Percentiles rank a stretch among this genome's conserved stretches.
phyloP scores from a whole-genome alignment of 2,329 filamentous ascomycete species.

The Grosmannia clavigera region DNA sequence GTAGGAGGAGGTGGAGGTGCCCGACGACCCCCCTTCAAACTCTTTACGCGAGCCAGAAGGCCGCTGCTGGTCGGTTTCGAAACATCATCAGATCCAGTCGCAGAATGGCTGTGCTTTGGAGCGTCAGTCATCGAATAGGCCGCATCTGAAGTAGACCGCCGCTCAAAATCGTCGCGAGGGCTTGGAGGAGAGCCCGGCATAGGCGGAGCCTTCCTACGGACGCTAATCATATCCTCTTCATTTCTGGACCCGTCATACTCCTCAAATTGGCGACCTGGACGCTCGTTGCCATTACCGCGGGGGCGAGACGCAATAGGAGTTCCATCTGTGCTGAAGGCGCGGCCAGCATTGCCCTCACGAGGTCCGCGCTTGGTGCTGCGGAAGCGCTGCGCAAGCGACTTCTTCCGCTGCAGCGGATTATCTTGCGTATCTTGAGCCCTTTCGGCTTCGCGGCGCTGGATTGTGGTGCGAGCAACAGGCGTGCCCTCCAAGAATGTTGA shows the following conservation, averaged over 20 bases:
- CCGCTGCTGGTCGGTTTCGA: slow-evolving; percentile 26
- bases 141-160: slow-evolving; percentile 49
- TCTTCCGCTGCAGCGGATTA: slow-evolving; percentile 69
- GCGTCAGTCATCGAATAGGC: slow-evolving; percentile 14
- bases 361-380: slow-evolving; percentile 68
- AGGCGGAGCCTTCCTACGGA: slow-evolving; percentile 20
- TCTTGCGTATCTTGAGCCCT: slow-evolving; percentile 42
- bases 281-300: slow-evolving; percentile 21
- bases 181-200: slow-evolving; percentile 37
- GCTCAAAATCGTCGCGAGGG: slow-evolving; percentile 48
- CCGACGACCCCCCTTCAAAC: slow-evolving; percentile 59
- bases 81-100: background rate
- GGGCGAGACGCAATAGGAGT: slow-evolving; percentile 16
- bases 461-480: slow-evolving; percentile 68
- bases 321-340: slow-evolving; percentile 10
- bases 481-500: slow-evolving; percentile 94
- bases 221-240: slow-evolving; percentile 37
- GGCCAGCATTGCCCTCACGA: slow-evolving; percentile 42
- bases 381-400: slow-evolving; percentile 86
- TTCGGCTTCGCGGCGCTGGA: slow-evolving; percentile 63
- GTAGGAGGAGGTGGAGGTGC: slow-evolving; percentile 15
- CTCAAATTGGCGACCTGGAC: slow-evolving; percentile 57
- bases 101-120: background rate
- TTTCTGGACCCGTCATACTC: slow-evolving; percentile 56
- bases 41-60: slow-evolving; percentile 70